phyloP scores from a whole-genome alignment of 371 early-diverging fungal species.

The Circinella umbellata region DNA sequence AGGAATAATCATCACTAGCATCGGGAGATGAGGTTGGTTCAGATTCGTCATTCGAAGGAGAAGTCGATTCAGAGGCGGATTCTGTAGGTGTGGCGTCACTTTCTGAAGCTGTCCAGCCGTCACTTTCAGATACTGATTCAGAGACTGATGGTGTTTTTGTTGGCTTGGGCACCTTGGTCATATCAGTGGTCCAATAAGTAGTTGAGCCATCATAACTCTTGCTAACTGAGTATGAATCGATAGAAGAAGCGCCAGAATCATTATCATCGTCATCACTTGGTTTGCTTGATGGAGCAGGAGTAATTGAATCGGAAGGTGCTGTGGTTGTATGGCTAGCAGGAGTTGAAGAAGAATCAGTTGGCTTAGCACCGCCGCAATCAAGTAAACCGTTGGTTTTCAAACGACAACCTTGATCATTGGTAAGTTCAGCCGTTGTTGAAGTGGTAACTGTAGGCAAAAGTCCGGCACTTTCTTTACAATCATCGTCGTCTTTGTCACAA shows the following conservation, averaged over 20 bases:
- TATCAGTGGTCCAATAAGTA: not conserved
- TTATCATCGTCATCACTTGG: not conserved
- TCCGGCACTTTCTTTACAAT: not conserved
- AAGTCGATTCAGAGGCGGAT: too few species aligned
- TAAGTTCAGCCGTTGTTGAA: slow-evolving; percentile 3
- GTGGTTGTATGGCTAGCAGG: not conserved
- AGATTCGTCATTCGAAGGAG: too few species aligned
- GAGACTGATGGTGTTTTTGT: not conserved
- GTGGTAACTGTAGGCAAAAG: slow-evolving; percentile 7
- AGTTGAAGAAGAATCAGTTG: not conserved
- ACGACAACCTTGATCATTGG: not conserved
- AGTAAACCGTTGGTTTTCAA: slow-evolving; percentile 5
- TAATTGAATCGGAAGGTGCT: not conserved
- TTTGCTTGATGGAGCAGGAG: slow-evolving; percentile 1
- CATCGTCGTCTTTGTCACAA: slow-evolving; percentile 12
- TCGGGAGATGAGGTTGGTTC: too few species aligned
- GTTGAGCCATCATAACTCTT: slow-evolving; percentile 10
- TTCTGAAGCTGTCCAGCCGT: slow-evolving; percentile 7
- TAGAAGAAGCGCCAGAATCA: not conserved
- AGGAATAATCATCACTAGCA: not conserved
- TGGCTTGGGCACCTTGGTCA: slow-evolving; percentile 5
- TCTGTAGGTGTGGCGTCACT: too few species aligned
- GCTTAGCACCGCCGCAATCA: slow-evolving; percentile 7
- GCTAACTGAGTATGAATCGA: not conserved
- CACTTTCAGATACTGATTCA: not conserved